These are phyloP conservation scores for Phaeophleospora eucalypticola DNA, from an alignment of 2,329 filamentous ascomycete genomes.

Conservation along the genomic window DNA sequence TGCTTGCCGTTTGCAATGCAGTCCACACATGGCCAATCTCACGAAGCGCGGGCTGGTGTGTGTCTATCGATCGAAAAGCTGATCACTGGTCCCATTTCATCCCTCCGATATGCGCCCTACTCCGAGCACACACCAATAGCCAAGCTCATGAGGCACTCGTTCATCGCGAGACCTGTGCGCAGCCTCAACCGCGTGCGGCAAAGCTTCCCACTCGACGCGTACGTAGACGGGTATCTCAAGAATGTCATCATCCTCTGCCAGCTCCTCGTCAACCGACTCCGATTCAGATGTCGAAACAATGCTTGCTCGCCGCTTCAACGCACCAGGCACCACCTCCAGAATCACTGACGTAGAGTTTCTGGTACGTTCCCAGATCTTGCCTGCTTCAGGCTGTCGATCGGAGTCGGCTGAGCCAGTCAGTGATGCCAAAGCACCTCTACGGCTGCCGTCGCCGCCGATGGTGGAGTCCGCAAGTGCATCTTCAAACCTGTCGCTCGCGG, in stretches of 20 bases:
- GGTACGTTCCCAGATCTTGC: constrained; percentile 93
- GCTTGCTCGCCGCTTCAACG: constrained; percentile 32
- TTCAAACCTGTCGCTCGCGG: constrained; percentile 84
- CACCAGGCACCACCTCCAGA: constrained; percentile 73
- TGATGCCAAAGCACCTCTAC: constrained; percentile 31
- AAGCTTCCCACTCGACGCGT: constrained; percentile 80
- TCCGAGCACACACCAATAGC: constrained; percentile 93
- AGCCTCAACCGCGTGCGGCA: constrained; percentile 51
- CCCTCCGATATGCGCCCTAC: constrained; percentile 66
- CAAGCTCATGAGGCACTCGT: constrained; percentile 78
- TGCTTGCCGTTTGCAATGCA: too few species aligned
- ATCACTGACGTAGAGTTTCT: constrained; percentile 94
- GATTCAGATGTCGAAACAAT: constrained; percentile 26
- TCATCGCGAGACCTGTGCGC: constrained; percentile 47
- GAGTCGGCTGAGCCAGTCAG: constrained; percentile 40
- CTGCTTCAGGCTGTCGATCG: constrained; percentile 69
- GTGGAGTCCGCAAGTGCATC: constrained; percentile 64
- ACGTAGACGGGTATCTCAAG: constrained; percentile 95
- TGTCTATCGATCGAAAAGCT: too few species aligned
- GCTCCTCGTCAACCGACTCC: constrained; percentile 38
- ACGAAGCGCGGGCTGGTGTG: too few species aligned
- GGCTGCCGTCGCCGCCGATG: constrained; percentile 21
- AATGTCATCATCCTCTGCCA: constrained; percentile 56
- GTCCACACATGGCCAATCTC: too few species aligned
- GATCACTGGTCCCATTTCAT: constrained; percentile 4